These are phyloP conservation scores for Gaultheria prostrata DNA, from an alignment of 148 eudicot genomes.

Conservation along the genomic window DNA sequence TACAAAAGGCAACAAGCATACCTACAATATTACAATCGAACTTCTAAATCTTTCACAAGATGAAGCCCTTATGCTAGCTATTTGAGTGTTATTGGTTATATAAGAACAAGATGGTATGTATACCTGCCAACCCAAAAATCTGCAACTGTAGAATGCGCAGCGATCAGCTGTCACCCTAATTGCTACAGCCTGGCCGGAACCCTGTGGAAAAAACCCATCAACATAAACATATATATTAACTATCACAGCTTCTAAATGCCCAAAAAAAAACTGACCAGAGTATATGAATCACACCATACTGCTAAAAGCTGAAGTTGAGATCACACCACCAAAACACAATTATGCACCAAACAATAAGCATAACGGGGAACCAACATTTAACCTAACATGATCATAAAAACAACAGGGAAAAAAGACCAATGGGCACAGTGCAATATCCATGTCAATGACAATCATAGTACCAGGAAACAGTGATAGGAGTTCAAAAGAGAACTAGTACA, in stretches of 20 bases:
- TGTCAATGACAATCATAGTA: not conserved
- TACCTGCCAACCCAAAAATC: conserved; percentile 99
- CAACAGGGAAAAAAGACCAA: not conserved
- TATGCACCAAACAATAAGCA: not conserved
- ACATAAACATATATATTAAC: not conserved
- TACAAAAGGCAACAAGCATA: not conserved
- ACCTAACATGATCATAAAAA: not conserved
- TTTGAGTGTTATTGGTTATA: not conserved
- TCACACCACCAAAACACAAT: not conserved
- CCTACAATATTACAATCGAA: not conserved
- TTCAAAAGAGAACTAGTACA: not conserved
- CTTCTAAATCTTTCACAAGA: not conserved
- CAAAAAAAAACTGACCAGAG: not conserved
- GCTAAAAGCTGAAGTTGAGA: not conserved
- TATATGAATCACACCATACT: not conserved
- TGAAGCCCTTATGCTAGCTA: not conserved
- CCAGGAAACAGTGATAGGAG: not conserved
- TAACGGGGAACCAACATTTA: too few species aligned
- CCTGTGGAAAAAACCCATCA: conserved; percentile 36
- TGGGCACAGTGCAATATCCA: not conserved
- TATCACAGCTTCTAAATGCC: not conserved
- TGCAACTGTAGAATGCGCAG: conserved; percentile 87
- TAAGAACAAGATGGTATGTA: not conserved
- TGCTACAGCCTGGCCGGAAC: conserved; percentile 97
- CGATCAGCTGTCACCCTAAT: conserved; percentile 89